Evolutionary conservation across 2,329 filamentous ascomycete species (phyloP).

Genomic region (Neofusicoccum ribis): DNA sequence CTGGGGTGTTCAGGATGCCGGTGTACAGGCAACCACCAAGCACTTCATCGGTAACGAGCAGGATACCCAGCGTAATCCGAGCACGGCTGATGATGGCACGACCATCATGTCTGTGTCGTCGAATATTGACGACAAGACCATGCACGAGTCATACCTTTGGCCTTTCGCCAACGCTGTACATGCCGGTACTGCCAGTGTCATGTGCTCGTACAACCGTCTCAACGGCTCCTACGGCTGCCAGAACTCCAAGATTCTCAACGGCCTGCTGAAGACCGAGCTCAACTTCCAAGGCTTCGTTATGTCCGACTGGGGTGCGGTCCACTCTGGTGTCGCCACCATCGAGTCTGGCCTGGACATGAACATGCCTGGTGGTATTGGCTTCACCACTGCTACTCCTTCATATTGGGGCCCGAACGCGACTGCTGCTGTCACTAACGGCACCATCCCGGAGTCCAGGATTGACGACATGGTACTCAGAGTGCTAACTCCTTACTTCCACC

Average conservation of each 20-base stretch:
- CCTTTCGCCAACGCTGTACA: conserved; percentile 72
- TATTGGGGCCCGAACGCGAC: conserved; percentile 36
- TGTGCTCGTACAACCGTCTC: conserved; percentile 48
- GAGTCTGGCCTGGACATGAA: conserved; percentile 30
- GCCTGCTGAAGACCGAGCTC: conserved; percentile 52
- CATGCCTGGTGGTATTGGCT: conserved; percentile 16
- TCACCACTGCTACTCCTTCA: conserved; percentile 10
- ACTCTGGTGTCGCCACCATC: conserved; percentile 29
- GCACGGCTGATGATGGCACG: conserved; percentile 32
- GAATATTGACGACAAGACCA: conserved; percentile 70
- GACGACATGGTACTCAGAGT: conserved; percentile 52
- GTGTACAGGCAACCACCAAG: conserved; percentile 45
- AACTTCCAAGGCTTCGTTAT: conserved; percentile 34
- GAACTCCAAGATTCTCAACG: conserved; percentile 48
- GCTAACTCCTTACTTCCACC: conserved; percentile 48
- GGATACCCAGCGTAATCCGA: conserved; percentile 51
- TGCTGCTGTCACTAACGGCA: conserved; percentile 42
- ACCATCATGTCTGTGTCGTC: conserved; percentile 42
- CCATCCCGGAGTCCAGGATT: conserved; percentile 41
- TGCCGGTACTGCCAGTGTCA: conserved; percentile 59
- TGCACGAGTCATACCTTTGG: conserved; percentile 78
- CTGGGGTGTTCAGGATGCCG: conserved; percentile 45
- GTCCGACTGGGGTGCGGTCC: conserved; percentile 28
- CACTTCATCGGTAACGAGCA: conserved; percentile 67
- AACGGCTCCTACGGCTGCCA: conserved; percentile 44